phyloP scores from a whole-genome alignment of 129 eudicot species.

The Flaveria linearis region DNA sequence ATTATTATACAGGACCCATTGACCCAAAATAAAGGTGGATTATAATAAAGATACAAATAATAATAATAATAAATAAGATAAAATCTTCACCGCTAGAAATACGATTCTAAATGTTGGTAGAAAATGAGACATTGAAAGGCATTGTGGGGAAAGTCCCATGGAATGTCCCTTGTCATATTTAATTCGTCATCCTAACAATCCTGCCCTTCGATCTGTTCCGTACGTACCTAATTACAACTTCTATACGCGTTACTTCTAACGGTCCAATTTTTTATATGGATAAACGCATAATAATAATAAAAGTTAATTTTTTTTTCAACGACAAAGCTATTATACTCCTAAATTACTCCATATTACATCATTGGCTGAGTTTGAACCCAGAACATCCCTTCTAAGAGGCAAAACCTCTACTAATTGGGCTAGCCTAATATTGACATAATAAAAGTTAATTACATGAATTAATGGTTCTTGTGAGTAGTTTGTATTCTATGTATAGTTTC shows the following conservation, averaged over 20 bases:
- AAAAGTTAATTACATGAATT: no score
- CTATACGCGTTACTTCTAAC: neutral
- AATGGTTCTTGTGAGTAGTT: no score
- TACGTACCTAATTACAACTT: neutral
- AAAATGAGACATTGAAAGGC: constrained; percentile 53
- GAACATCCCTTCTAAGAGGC: no score
- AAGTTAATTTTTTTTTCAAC: no score
- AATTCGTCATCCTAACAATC: neutral
- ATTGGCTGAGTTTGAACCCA: no score
- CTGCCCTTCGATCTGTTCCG: neutral
- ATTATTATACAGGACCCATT: neutral
- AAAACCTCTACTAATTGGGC: no score
- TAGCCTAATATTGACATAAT: no score
- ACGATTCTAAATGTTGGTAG: constrained; percentile 61
- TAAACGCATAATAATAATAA: no score
- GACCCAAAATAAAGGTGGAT: neutral
- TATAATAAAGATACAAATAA: neutral
- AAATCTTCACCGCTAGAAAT: constrained; percentile 49
- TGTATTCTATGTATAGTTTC: no score
- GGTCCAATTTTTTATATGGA: neutral
- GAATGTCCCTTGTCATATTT: constrained; percentile 40
- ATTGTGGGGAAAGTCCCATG: constrained; percentile 59
- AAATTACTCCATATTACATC: no score
- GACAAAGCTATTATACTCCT: no score
- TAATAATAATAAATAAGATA: constrained; percentile 21